Conservation (phyloP, 176 grass and related monocot genomes). For the Juncus effusus region DNA sequence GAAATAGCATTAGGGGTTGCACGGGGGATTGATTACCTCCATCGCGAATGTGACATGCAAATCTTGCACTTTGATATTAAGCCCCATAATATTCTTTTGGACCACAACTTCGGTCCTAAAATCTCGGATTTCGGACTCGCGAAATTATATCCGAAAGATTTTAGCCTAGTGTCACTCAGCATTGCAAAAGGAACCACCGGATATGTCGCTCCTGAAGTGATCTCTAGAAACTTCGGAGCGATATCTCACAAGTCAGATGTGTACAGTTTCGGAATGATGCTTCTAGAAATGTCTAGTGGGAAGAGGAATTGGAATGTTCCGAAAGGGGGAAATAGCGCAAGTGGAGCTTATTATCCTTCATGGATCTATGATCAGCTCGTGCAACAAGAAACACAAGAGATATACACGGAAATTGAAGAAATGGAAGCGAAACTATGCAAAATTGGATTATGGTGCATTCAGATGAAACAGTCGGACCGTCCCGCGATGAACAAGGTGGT, state of each 20-base stretch:
- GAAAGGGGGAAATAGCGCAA: neutral
- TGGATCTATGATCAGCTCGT: constrained; percentile 31
- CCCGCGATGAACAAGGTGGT: constrained; percentile 32
- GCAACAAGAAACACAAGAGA: neutral
- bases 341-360: constrained; percentile 31
- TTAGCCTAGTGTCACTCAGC: constrained; percentile 23
- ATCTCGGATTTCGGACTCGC: constrained; percentile 52
- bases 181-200: constrained; percentile 39
- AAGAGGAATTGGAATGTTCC: constrained; percentile 21
- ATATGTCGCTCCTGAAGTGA: constrained; percentile 46
- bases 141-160: constrained; percentile 43
- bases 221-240: constrained; percentile 43
- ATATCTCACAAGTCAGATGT: constrained; percentile 42
- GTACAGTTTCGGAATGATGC: constrained; percentile 48
- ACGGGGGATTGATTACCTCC: constrained; percentile 39
- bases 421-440: constrained; percentile 36
- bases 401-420: neutral
- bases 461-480: constrained; percentile 28
- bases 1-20: constrained; percentile 44
- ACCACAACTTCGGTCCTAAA: constrained; percentile 35
- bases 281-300: constrained; percentile 38
- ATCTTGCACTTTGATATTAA: constrained; percentile 65
- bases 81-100: constrained; percentile 43
- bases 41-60: constrained; percentile 43
- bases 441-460: constrained; percentile 43